Percentiles rank a stretch among this genome's conserved stretches.
phyloP scores from a whole-genome alignment of 1,284 basidiomycete species.

The Leccinum subrobustum region DNA sequence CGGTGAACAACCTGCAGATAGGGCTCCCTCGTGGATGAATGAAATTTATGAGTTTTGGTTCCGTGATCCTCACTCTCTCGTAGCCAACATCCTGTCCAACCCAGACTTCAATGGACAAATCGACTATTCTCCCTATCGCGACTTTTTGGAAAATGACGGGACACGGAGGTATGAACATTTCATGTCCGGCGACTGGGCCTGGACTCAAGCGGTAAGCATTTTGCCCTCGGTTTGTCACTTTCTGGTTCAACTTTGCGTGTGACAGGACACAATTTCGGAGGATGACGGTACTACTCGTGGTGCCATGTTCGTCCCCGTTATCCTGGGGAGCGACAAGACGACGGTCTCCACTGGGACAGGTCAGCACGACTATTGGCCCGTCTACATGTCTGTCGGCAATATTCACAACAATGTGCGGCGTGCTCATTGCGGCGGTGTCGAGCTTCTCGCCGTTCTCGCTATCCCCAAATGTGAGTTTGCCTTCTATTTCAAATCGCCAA shows the following conservation, averaged over 20 bases:
- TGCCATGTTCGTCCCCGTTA: neutral
- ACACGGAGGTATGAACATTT: neutral
- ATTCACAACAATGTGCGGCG: constrained; percentile 11
- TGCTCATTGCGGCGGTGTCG: constrained; percentile 3
- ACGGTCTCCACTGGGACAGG: constrained; percentile 3
- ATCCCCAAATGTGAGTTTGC: constrained; percentile 12
- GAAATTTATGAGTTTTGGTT: neutral
- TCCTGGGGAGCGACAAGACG: neutral
- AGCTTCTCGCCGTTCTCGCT: constrained; percentile 9
- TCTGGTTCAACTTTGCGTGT: neutral
- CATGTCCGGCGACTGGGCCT: neutral
- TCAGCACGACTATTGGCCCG: constrained; percentile 13
- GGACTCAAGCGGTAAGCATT: neutral
- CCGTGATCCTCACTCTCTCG: neutral
- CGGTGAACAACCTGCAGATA: neutral
- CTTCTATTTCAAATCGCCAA: neutral
- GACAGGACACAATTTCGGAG: neutral
- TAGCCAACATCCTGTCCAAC: neutral
- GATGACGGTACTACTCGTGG: neutral
- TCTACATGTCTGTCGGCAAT: constrained; percentile 17
- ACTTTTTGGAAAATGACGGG: neutral
- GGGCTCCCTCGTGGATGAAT: neutral
- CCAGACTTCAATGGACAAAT: neutral
- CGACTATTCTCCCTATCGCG: neutral
- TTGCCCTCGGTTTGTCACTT: neutral